These are phyloP conservation scores for Phytophthora tentaculata DNA, from an alignment of 352 stramenopile genomes.

Conservation along the genomic window DNA sequence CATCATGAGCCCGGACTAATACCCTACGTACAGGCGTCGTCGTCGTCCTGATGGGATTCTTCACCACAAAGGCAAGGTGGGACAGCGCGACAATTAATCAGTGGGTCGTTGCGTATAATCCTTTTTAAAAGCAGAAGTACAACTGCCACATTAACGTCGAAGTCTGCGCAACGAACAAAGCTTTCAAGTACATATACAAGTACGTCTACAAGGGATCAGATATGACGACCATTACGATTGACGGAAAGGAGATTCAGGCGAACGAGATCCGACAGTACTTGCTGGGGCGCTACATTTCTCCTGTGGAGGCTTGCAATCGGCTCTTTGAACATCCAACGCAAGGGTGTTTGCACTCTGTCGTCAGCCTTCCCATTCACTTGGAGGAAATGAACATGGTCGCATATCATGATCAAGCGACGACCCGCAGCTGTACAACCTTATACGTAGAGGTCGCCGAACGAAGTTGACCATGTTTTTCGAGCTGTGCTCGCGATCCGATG, in stretches of 20 bases:
- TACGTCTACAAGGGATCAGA: neutral
- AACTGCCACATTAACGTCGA: neutral
- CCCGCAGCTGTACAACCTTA: neutral
- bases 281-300: neutral
- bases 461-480: neutral
- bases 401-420: neutral
- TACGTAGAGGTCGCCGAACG: too few relatives aligned
- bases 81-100: neutral
- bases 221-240: neutral
- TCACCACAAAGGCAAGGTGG: neutral
- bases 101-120: neutral
- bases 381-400: neutral
- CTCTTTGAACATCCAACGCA: neutral
- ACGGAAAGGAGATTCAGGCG: neutral
- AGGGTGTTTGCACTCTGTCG: neutral
- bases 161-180: neutral
- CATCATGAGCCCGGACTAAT: neutral
- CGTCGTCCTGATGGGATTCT: neutral
- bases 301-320: neutral
- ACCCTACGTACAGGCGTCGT: neutral
- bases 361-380: too few relatives aligned
- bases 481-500: neutral
- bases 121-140: neutral
- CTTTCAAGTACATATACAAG: neutral
- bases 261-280: neutral